Conservation (phyloP, 1,284 basidiomycete species). For the Cryptococcus wingfieldii region DNA sequence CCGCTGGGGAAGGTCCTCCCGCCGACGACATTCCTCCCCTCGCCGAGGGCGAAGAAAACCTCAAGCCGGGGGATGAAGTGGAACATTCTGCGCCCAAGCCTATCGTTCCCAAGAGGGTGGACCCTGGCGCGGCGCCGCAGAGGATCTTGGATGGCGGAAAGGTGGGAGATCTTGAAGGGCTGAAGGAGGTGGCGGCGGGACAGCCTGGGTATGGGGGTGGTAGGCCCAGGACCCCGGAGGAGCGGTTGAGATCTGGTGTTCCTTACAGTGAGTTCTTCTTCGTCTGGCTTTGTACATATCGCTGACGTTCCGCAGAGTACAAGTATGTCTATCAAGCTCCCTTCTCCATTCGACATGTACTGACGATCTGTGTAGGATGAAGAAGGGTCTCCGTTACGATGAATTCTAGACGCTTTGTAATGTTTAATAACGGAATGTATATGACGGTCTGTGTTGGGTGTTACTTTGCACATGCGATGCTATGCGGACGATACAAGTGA, state of each 20-base stretch:
- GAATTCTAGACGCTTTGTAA: slow-evolving; percentile 29
- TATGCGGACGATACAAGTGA: background rate
- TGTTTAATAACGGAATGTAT: background rate
- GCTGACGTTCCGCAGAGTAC: slow-evolving; percentile 4
- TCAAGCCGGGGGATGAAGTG: slow-evolving; percentile 25
- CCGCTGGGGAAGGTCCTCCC: slow-evolving; percentile 34
- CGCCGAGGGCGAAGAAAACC: slow-evolving; percentile 1
- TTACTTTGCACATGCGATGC: no score
- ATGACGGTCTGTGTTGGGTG: background rate
- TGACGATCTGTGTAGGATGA: slow-evolving; percentile 24
- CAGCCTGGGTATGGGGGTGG: slow-evolving; percentile 17
- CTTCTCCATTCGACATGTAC: background rate
- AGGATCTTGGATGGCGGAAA: slow-evolving; percentile 12
- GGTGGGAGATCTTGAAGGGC: slow-evolving; percentile 17
- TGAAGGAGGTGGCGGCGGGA: slow-evolving; percentile 18
- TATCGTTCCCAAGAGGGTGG: slow-evolving; percentile 17
- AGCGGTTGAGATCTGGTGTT: slow-evolving; percentile 39
- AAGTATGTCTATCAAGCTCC: slow-evolving; percentile 2
- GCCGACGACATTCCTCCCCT: background rate
- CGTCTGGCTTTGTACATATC: background rate
- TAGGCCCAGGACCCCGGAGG: slow-evolving; percentile 28
- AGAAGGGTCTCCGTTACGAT: slow-evolving; percentile 43
- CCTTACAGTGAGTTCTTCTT: slow-evolving; percentile 45
- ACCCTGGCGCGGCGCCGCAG: slow-evolving; percentile 26
- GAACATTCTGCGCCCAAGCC: slow-evolving; percentile 11